Evolutionary conservation across 495 filamentous ascomycete genomes (phyloP).

Genomic region (Trichoderma asperelloides): DNA sequence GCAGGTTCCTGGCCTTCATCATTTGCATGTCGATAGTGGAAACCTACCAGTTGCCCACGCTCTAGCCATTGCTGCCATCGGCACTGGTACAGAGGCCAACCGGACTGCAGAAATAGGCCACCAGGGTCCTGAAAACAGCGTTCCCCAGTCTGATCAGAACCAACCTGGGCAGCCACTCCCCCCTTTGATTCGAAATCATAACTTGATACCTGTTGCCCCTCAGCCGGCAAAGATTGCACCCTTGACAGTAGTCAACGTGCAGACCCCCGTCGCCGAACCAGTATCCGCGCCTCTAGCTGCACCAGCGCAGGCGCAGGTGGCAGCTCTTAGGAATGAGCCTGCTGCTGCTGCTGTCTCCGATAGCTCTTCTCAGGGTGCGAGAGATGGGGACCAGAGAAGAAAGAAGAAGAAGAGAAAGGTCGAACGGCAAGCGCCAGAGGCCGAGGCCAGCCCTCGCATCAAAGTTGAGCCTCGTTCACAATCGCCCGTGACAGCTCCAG

Average conservation of each 20-base stretch:
- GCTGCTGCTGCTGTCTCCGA: constrained; percentile 39
- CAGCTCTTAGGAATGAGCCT: constrained; percentile 37
- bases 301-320: constrained; percentile 34
- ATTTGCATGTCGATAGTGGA: constrained; percentile 5
- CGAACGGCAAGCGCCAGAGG: constrained; percentile 29
- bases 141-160: not conserved
- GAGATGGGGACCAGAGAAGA: constrained; percentile 28
- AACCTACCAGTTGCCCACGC: constrained; percentile 12
- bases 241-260: constrained; percentile 43
- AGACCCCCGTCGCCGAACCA: constrained; percentile 45
- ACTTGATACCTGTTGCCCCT: constrained; percentile 66
- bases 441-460: constrained; percentile 50
- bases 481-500: constrained; percentile 54
- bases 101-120: not conserved
- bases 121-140: not conserved
- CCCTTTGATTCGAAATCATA: constrained; percentile 34
- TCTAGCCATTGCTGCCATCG: constrained; percentile 25
- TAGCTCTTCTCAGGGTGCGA: constrained; percentile 38
- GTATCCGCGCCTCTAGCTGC: constrained; percentile 9
- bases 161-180: constrained; percentile 16
- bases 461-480: constrained; percentile 84
- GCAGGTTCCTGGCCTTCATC: constrained; percentile 25
- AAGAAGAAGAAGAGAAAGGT: constrained; percentile 46
- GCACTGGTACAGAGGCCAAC: constrained; percentile 14
- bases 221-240: constrained; percentile 77